Base-by-base conservation (phyloP, 2,329 filamentous ascomycete genomes). In the Ophiostoma sp. region DNA sequence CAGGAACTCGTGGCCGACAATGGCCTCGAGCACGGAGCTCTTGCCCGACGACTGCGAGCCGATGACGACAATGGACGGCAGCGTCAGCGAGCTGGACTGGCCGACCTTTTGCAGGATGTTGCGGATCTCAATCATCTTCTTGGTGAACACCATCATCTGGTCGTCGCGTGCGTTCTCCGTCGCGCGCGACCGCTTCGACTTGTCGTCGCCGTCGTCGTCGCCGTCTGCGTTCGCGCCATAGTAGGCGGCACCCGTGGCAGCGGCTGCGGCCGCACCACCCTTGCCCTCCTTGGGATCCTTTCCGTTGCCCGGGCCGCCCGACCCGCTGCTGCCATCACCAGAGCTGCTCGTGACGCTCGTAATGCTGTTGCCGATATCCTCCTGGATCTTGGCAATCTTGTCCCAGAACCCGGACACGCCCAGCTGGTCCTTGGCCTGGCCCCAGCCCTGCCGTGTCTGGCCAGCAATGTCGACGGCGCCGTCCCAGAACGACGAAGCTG, bases 41-140 rank as follows among this genome's bases (percentile, higher is more conserved):
- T 99, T 99, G 55, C 95, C 95, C 0, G 95, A 98, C 0, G 95
- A 99, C 77, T 99, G 95, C 2, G 95, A 99, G 38, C 95, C 95
- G 73, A 99, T 97, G 49, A 99, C 95, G n/a, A 99, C 95, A 69
- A 99, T 99, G 0, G 96, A 98, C 0, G 95, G 95, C 36, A 99
- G 81, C 0, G 91, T 94, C 71, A 99, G 81, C 3, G 91, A 87
- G 72, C 90, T 92, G 0, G 93, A 96, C 80, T 99, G 94, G 45
- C 93, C 96, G 64, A 99, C 91, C 40, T 89, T 92, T 75, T 96
- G 91, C 38, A 99, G 83, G 68, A 99, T 92, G 73, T 89, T 93
- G 73, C 96, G 85, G 69, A 99, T 98, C 81, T 99, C 95, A 75
- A 99, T 99, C 95, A 99, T 99, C 81, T 98, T 98, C 81, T 95